Evolutionary conservation across 1,284 basidiomycete species (phyloP), one percentile per base, ranked within the genome.

Genomic region (Acaromyces ingoldii): DNA sequence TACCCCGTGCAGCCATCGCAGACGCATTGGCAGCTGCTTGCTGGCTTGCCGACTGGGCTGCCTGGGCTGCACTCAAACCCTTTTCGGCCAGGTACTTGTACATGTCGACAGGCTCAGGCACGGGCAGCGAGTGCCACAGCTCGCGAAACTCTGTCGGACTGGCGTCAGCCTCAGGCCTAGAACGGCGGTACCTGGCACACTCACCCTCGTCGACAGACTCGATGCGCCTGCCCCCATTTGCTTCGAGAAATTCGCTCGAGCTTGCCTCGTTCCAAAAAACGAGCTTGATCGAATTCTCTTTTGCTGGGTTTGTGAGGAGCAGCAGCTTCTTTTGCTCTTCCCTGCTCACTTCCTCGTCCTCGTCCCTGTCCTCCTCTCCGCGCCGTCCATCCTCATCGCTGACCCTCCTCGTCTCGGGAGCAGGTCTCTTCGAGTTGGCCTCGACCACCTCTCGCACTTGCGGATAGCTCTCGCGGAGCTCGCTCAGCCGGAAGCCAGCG

Each of bases 261-360:
- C 87, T 87, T 40, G 91, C 81, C 72, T 91, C 89, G 67, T 93
- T 92, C 84, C 86, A 90, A 68, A 91, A 92, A 0, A 91, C 90
- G 82, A 88, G 87, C 57, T 68, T 69, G 53, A 71, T 65, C 21
- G 59, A 85, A 0, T 87, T 87, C 62, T 91, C 89, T 63, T 88
- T 89, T 49, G 83, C 79, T 0, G 89, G 89, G 28, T 89, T 80
- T 25, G 88, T 89, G 9, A 91, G 87, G 43, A 91, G 80, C 50
- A 13, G n/a, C 29, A 13, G 29, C 50, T 86, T 83, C 74, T 88
- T 78, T 65, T 88, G 36, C 17, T 40, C 38, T 38, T 17, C 46
- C 21, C 24, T 41, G 10, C 19, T 24, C 38, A n/a, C n/a, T n/a
- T n/a, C n/a, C n/a, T n/a, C n/a, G n/a, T n/a, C n/a, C n/a, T n/a